Conservation (phyloP, 164 flowering plant genomes). For the Hamamelis virginiana region DNA sequence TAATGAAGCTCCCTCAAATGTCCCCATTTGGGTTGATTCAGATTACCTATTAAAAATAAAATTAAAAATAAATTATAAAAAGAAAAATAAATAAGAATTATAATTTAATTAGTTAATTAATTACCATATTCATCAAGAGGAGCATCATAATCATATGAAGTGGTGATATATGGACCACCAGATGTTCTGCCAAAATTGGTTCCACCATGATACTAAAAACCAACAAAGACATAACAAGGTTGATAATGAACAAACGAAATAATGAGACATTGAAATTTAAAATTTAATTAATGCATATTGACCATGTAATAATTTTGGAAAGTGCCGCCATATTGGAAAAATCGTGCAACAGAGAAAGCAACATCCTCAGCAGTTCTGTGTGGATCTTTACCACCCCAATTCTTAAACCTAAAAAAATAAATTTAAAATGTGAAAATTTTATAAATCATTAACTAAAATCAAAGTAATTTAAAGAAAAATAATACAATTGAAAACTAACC, state of each 20-base stretch:
- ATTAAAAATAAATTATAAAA: neutral
- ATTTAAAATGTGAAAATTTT: neutral
- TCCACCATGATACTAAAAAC: constrained; percentile 45
- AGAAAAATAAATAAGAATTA: neutral
- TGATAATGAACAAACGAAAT: neutral
- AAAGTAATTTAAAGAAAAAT: neutral
- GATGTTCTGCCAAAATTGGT: constrained; percentile 61
- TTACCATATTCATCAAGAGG: constrained; percentile 62
- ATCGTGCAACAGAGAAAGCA: constrained; percentile 63
- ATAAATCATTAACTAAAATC: too few species aligned
- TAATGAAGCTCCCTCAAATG: constrained; percentile 54
- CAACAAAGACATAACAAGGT: neutral
- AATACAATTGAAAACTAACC: constrained; percentile 37
- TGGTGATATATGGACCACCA: constrained; percentile 59
- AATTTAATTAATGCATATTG: neutral
- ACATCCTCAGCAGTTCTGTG: constrained; percentile 67
- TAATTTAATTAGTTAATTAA: too few species aligned
- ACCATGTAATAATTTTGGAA: constrained; percentile 79
- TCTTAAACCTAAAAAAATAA: constrained; percentile 39
- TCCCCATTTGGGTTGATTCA: constrained; percentile 60
- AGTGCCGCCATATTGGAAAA: constrained; percentile 58
- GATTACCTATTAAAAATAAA: constrained; percentile 18
- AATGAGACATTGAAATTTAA: neutral
- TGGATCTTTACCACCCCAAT: constrained; percentile 50
- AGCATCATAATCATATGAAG: constrained; percentile 57